Percentiles rank a stretch among this genome's conserved stretches.
These are phyloP conservation scores for Balamuthia mandrillaris DNA, from an alignment of 208 protist genomes.

Conservation along the genomic window DNA sequence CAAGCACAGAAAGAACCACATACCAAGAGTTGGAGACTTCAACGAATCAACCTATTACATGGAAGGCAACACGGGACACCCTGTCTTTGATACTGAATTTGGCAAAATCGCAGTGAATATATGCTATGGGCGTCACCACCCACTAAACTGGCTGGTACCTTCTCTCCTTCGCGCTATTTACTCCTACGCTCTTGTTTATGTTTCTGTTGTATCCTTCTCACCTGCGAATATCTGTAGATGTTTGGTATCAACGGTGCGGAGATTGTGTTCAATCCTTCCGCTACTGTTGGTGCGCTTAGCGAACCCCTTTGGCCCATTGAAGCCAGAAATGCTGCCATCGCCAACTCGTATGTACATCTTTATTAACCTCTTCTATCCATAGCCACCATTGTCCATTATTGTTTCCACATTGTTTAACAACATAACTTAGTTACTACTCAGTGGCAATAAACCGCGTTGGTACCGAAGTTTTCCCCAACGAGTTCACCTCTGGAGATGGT, in stretches of 20 bases:
- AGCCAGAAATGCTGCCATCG: slow-evolving; percentile 80
- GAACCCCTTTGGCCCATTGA: slow-evolving; percentile 83
- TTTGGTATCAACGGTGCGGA: slow-evolving; percentile 82
- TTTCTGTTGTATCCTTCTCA: not conserved
- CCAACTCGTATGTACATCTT: slow-evolving; percentile 71
- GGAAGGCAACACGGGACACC: slow-evolving; percentile 76
- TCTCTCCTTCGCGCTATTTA: not conserved
- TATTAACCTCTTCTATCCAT: not conserved
- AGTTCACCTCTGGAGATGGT: slow-evolving; percentile 78
- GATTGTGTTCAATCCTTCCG: slow-evolving; percentile 83
- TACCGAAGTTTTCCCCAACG: slow-evolving; percentile 77
- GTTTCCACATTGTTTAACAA: not conserved
- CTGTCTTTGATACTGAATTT: slow-evolving; percentile 79
- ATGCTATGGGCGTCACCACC: slow-evolving; percentile 82
- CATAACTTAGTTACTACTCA: slow-evolving; percentile 55
- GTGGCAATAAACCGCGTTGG: slow-evolving; percentile 76
- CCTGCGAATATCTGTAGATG: not conserved
- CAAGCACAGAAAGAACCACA: slow-evolving; percentile 84
- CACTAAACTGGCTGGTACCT: slow-evolving; percentile 74
- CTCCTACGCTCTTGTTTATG: not conserved
- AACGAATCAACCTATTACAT: slow-evolving; percentile 86
- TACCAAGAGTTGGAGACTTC: slow-evolving; percentile 83
- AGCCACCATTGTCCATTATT: not conserved
- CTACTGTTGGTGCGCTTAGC: slow-evolving; percentile 75
- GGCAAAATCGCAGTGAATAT: slow-evolving; percentile 79